phyloP scores from a whole-genome alignment of 495 filamentous ascomycete species.

The Podospora anserina region DNA sequence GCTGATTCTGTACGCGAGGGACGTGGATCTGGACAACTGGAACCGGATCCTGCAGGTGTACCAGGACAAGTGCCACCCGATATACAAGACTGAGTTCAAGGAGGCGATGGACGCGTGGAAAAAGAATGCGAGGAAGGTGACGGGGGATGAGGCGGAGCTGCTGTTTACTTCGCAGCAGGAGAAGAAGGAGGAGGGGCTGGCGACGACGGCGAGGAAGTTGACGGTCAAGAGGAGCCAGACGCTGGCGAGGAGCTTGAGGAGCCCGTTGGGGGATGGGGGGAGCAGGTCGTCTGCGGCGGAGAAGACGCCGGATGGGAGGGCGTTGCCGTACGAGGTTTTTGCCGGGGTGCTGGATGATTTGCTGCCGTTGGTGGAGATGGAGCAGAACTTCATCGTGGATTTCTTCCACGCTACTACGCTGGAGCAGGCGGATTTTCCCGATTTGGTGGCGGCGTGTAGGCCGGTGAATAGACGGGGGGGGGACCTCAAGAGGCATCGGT shows the following conservation, averaged over 20 bases:
- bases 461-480: conserved; percentile 66
- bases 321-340: conserved; percentile 81
- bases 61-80: conserved; percentile 65
- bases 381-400: conserved; percentile 92
- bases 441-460: conserved; percentile 61
- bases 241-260: conserved; percentile 73
- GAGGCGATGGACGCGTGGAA: conserved; percentile 82
- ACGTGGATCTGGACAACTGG: conserved; percentile 79
- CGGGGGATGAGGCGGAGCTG: conserved; percentile 80
- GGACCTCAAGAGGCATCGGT: conserved; percentile 65
- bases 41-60: conserved; percentile 74
- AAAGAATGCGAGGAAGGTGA: conserved; percentile 69
- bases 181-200: conserved; percentile 68
- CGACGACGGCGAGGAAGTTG: conserved; percentile 78
- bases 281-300: conserved; percentile 47
- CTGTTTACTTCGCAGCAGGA: conserved; percentile 86
- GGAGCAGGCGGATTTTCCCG: conserved; percentile 72
- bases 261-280: conserved; percentile 61
- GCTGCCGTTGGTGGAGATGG: conserved; percentile 72
- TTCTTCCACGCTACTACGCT: conserved; percentile 88
- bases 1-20: conserved; percentile 77
- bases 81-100: conserved; percentile 79
- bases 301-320: conserved; percentile 61
- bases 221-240: conserved; percentile 86
- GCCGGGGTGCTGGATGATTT: conserved; percentile 73